Conservation (phyloP, 1,139 yeast species). For the Diutina mesorugosa region DNA sequence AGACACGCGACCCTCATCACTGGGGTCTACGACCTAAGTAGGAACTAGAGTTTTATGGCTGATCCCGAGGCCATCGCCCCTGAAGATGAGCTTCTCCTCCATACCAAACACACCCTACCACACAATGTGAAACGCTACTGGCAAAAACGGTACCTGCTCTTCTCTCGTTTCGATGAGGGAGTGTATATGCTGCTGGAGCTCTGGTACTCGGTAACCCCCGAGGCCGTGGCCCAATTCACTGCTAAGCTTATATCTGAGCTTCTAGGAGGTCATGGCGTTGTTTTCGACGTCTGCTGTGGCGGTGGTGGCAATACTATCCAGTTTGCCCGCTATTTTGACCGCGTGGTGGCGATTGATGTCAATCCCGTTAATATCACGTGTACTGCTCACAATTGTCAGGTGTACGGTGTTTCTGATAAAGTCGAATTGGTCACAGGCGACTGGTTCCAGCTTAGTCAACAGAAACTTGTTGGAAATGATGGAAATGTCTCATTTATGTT, state of each 20-base stretch:
- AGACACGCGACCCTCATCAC: no score
- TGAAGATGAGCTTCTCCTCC: background rate
- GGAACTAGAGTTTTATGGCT: background rate
- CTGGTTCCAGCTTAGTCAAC: constrained; percentile 32
- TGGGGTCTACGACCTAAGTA: no score
- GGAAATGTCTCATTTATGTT: constrained; percentile 33
- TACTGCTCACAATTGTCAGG: constrained; percentile 57
- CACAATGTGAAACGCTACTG: constrained; percentile 39
- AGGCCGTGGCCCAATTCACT: constrained; percentile 47
- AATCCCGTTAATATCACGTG: constrained; percentile 50
- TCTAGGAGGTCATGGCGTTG: constrained; percentile 15
- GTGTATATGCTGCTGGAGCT: constrained; percentile 60
- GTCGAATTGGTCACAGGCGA: constrained; percentile 40
- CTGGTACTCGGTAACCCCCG: constrained; percentile 93
- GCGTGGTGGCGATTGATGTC: constrained; percentile 57
- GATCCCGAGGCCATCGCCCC: background rate
- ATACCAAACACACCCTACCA: constrained; percentile 26
- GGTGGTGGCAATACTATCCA: constrained; percentile 93
- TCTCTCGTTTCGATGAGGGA: constrained; percentile 55
- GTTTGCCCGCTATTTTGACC: constrained; percentile 47
- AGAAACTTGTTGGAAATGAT: background rate
- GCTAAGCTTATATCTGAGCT: constrained; percentile 38
- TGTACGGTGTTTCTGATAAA: constrained; percentile 46
- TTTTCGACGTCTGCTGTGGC: constrained; percentile 79
- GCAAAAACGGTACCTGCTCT: constrained; percentile 44